Evolutionary conservation across 2,329 filamentous ascomycete species (phyloP), one percentile per base, ranked within the genome.

Genomic region (Sclerotinia glacialis): DNA sequence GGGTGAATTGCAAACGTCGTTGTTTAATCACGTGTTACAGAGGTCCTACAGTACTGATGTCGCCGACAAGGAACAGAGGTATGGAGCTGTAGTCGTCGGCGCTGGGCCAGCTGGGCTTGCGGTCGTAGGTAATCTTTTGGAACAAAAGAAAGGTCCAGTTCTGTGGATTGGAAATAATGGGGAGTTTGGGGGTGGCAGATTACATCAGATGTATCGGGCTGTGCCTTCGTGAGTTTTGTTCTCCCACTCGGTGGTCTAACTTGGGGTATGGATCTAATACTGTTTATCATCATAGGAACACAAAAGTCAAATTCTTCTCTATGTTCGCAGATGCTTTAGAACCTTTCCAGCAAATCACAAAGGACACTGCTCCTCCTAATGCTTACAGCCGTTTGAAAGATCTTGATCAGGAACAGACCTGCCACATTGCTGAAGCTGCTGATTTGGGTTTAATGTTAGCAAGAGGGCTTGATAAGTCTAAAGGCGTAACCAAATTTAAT

Each of bases 41-140:
- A 59, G 34, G 28, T 50, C 42, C 2, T 52, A 65, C 44, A 60
- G 44, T 31, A 42, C 47, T 11, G 55, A 54, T 34, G 37, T 60
- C 21, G 16, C 21, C 18, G n/a, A 42, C 49, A 56, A 23, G 26
- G 50, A 67, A 44, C 50, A 59, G 44, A 72, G 69, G 72, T 85
- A 80, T 71, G 80, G 80, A 60, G 84, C 84, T 3, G 81, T 87
- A 1, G 85, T 88, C 2, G 82, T 86, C 26, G 85, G 85, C 61
- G 83, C 81, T 65, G 85, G 85, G 21, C 82, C 85, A 4, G 83
- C 83, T 53, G 86, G 86, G 66, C 80, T 88, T 65, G 85, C 85
- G 4, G 83, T 82, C 8, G 79, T 88, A 31, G 86, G 86, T n/a
- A 87, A 86, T 71, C 76, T 89, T 23, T 79, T 89, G 23, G 84